Evolutionary conservation across 768 basidiomycete species (phyloP), one percentile per base, ranked within the genome.

Genomic region (Tulasnella sp.): DNA sequence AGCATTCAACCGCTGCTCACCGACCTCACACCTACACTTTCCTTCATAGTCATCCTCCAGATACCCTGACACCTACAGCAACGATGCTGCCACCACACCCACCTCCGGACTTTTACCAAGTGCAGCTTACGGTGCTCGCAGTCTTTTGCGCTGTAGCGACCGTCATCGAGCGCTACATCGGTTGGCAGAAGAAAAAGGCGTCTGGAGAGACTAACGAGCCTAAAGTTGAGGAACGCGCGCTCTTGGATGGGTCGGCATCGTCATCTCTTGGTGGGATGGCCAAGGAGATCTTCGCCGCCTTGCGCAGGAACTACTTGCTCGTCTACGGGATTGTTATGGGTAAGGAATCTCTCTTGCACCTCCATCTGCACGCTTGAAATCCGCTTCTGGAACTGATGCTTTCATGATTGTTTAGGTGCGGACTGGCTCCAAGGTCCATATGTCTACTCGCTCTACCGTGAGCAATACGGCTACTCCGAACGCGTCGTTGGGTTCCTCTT

Each of bases 351-450:
- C n/a, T n/a, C n/a, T n/a, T n/a, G n/a, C n/a, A n/a, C n/a, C n/a
- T n/a, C n/a, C n/a, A n/a, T n/a, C n/a, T n/a, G n/a, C n/a, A n/a
- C n/a, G n/a, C n/a, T n/a, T n/a, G n/a, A n/a, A n/a, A n/a, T n/a
- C n/a, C n/a, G n/a, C n/a, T n/a, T n/a, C n/a, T n/a, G n/a, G n/a
- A n/a, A n/a, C n/a, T n/a, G 17, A 14, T 65, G 22, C 32, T 37
- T 16, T 40, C 26, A 67, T 41, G n/a, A n/a, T n/a, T n/a, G 75
- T 59, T 59, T 59, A 90, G 89, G 86, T 72, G 88, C 89, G 42
- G 89, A 91, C 78, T 90, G 90, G 89, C 82, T 91, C 16, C 89
- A 91, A 78, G 90, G 90, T 0, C 90, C 90, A 17, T 91, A 91
- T 76, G 82, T 91, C 0, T 92, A 90, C 76, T 89, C 89, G 17